A percentile compares a stretch with the other conserved stretches of the same genome.
phyloP scores from a whole-genome alignment of 192 early-diverging fungal species.

The Pilaira anomala region DNA sequence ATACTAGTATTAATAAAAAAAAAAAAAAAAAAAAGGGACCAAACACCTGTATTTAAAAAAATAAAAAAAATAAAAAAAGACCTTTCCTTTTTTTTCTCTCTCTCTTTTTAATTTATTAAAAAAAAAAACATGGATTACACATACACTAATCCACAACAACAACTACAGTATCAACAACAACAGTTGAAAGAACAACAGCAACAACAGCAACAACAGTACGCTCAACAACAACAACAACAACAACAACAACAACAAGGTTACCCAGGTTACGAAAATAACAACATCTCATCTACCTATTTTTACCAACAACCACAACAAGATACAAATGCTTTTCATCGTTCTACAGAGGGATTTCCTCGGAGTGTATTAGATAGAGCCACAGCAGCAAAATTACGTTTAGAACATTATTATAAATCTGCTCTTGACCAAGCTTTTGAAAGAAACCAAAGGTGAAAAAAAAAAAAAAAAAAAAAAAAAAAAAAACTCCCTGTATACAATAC shows the following conservation, averaged over 20 bases:
- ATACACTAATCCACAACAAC: constrained; percentile 20
- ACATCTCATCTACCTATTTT: constrained; percentile 29
- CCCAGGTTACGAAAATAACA: constrained; percentile 25
- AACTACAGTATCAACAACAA: constrained; percentile 2
- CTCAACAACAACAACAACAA: constrained; percentile 22
- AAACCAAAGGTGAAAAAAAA: constrained; percentile 59
- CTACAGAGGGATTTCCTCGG: constrained; percentile 75
- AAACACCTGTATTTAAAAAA: no score
- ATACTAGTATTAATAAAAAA: no score
- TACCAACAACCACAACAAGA: constrained; percentile 16
- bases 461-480: neutral
- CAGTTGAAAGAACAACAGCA: neutral
- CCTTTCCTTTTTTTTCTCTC: neutral
- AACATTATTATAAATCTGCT: constrained; percentile 88
- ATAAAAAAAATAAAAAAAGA: neutral
- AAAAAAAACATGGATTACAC: constrained; percentile 18
- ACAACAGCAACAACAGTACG: constrained; percentile 21
- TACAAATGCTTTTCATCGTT: constrained; percentile 58
- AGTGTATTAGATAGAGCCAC: constrained; percentile 83
- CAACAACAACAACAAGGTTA: constrained; percentile 26
- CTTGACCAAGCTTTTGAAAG: constrained; percentile 88
- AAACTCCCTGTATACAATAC: neutral
- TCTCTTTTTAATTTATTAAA: neutral
- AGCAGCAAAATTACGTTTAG: constrained; percentile 86
- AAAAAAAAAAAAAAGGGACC: neutral